These are phyloP conservation scores for Senecio squalidus DNA, from an alignment of 140 eudicot genomes.

Conservation along the genomic window DNA sequence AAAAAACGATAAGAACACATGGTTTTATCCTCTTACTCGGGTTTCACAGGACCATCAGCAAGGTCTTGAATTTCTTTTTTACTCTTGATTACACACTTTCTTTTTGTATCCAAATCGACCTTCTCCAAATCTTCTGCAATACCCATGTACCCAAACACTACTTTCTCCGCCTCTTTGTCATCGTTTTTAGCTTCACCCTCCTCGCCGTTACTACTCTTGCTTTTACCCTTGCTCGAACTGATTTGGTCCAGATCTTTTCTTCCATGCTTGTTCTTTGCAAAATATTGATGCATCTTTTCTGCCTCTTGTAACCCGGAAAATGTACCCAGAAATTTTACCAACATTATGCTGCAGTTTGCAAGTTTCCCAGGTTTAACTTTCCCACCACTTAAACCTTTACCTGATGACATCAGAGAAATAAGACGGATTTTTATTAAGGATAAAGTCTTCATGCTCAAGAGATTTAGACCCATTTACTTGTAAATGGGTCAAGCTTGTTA, in stretches of 20 bases:
- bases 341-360: slow-evolving; percentile 39
- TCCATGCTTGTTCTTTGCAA: slow-evolving; percentile 48
- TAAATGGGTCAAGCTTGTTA: too few species aligned
- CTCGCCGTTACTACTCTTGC: slow-evolving; percentile 7
- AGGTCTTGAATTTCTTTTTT: slow-evolving; percentile 57
- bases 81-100: slow-evolving; percentile 52
- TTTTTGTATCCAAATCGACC: slow-evolving; percentile 49
- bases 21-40: slow-evolving; percentile 21
- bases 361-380: slow-evolving; percentile 41
- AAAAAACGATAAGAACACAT: not conserved
- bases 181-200: slow-evolving; percentile 17
- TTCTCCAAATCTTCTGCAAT: slow-evolving; percentile 67
- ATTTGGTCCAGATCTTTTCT: slow-evolving; percentile 36
- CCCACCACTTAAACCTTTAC: slow-evolving; percentile 50
- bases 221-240: slow-evolving; percentile 23
- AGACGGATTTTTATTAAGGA: not conserved
- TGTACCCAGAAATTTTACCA: slow-evolving; percentile 60
- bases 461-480: too few species aligned
- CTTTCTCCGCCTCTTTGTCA: slow-evolving; percentile 30
- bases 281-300: slow-evolving; percentile 46
- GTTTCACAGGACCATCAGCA: slow-evolving; percentile 56
- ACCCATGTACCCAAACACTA: slow-evolving; percentile 56
- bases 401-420: slow-evolving; percentile 16
- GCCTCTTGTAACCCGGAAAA: slow-evolving; percentile 60
- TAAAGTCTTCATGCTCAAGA: not conserved